Evolutionary conservation across 83 land plant genomes (phyloP), one percentile per base, ranked within the genome.

Genomic region (Picea mariana): DNA sequence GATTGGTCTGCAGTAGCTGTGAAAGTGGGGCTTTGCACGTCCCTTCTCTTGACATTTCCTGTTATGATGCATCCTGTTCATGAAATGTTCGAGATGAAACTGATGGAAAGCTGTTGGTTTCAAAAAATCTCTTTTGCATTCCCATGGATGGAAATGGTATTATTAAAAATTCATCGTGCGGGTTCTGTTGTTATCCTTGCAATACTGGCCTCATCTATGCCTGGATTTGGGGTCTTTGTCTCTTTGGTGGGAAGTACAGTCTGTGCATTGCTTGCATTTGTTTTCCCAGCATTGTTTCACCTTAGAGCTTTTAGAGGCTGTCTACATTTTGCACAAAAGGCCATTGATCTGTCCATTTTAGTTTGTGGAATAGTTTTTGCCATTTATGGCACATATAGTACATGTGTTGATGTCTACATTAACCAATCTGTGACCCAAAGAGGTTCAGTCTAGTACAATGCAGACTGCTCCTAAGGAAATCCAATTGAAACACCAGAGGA

Each of bases 201-300:
- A 5, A 13, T 83, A 1, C 20, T 95, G 72, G 97, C 97, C 1
- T 91, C 90, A 16, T 85, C 76, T 13, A 87, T 95, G 23, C 97
- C 97, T 21, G 92, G 87, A 18, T 95, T 95, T 78, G 92, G 94
- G 9, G 76, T 81, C 6, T 95, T 93, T 71, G 84, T 89, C 27
- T 95, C 97, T 11, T 77, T 95, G 3, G 96, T 95, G 44, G 97
- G 97, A 0, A 94, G 97, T 81, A 95, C 96, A 3, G 87, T 95
- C 16, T 95, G 96, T 81, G 96, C 96, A 2, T 81, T 95, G 67
- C 88, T 95, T 81, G 91, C 97, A 15, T 95, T 93, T 73, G 97
- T 95, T 31, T 89, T 95, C 31, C 97, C 97, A 3, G 87, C 94
- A 3, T 27, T 73, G 12, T 88, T 93, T 81, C 97, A 95, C 84